phyloP scores from a whole-genome alignment of 2,329 filamentous ascomycete species.

The Metarhizium album region DNA sequence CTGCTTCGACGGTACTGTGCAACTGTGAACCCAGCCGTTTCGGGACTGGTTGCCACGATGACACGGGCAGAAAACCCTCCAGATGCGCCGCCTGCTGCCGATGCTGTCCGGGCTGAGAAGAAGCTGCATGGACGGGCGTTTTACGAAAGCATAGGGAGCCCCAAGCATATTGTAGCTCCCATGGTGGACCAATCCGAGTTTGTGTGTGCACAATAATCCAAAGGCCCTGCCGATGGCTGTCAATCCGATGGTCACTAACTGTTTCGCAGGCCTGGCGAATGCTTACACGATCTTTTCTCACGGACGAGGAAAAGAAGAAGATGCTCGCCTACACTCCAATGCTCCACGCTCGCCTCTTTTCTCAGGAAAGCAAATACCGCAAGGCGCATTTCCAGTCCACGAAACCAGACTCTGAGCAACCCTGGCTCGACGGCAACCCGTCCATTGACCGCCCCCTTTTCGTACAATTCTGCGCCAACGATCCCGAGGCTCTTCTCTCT shows the following conservation, averaged over 20 bases:
- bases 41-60: constrained; percentile 22
- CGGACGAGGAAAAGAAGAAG: constrained; percentile 48
- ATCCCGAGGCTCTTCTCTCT: constrained; percentile 65
- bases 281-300: constrained; percentile 86
- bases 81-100: constrained; percentile 9
- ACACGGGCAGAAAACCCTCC: constrained; percentile 8
- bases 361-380: constrained; percentile 65
- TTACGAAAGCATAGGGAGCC: constrained; percentile 88
- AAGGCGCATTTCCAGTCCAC: constrained; percentile 70
- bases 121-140: constrained; percentile 82
- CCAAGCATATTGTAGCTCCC: constrained; percentile 81
- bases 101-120: constrained; percentile 24
- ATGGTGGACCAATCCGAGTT: constrained; percentile 99
- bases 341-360: constrained; percentile 86
- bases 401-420: constrained; percentile 21
- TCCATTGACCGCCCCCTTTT: constrained; percentile 77
- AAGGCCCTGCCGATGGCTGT: not conserved
- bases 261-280: constrained; percentile 76
- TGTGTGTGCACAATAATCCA: constrained; percentile 41
- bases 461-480: constrained; percentile 93
- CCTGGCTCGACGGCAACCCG: constrained; percentile 79
- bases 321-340: constrained; percentile 90
- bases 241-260: not conserved
- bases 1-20: not conserved
- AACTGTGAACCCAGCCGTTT: not conserved